These are phyloP conservation scores for Aspergillus transmontanensis DNA, from an alignment of 2,329 filamentous ascomycete genomes.

Conservation along the genomic window DNA sequence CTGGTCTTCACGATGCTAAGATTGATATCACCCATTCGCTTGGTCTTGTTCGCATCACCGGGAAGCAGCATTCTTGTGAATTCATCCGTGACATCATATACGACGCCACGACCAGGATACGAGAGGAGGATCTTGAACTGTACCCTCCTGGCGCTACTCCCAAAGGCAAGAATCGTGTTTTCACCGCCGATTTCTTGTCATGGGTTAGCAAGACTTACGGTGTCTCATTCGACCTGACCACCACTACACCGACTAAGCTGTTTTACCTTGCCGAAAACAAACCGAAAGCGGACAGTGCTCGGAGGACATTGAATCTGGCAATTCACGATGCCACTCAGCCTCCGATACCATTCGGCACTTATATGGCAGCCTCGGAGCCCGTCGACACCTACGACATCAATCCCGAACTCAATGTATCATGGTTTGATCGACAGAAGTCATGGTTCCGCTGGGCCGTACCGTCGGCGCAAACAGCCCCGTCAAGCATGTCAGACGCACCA, in stretches of 20 bases:
- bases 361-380: slow-evolving; percentile 32
- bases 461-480: slow-evolving; percentile 23
- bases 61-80: slow-evolving; percentile 34
- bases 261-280: slow-evolving; percentile 38
- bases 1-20: slow-evolving; percentile 35
- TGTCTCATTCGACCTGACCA: slow-evolving; percentile 29
- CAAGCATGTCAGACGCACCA: slow-evolving; percentile 20
- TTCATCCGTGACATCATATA: slow-evolving; percentile 36
- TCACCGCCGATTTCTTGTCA: slow-evolving; percentile 32
- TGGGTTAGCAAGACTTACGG: slow-evolving; percentile 36
- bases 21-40: slow-evolving; percentile 40
- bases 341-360: slow-evolving; percentile 37
- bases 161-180: slow-evolving; percentile 20
- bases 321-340: slow-evolving; percentile 21
- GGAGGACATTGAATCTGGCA: slow-evolving; percentile 38
- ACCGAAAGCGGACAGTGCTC: slow-evolving; percentile 33
- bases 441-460: slow-evolving; percentile 45
- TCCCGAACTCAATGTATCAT: slow-evolving; percentile 28
- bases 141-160: slow-evolving; percentile 16
- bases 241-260: slow-evolving; percentile 28
- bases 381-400: slow-evolving; percentile 29
- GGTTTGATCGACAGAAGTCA: slow-evolving; percentile 33
- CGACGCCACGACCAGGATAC: slow-evolving; percentile 33
- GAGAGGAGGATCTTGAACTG: slow-evolving; percentile 31
- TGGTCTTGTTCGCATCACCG: slow-evolving; percentile 40